Evolutionary conservation across 805 yeast species (phyloP), one percentile per base, ranked within the genome.

Genomic region (Monosporozyma servazzii): DNA sequence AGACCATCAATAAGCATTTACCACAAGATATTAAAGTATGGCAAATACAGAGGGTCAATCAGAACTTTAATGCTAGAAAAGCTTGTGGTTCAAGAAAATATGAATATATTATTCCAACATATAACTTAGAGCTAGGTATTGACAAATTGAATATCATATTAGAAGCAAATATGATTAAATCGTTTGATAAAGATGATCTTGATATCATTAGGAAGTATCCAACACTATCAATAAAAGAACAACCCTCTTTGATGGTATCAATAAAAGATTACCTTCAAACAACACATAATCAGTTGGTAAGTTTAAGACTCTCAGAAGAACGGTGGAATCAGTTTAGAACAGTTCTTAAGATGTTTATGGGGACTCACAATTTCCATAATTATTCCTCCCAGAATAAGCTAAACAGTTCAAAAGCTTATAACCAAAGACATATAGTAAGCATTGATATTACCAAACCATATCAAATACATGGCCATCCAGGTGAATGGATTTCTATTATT

Each of bases 21-120:
- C 96, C 96, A 1, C 88, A 77, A 3, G 86, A 84, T 57, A 85
- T 89, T 56, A 74, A 93, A 55, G 74, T 89, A 11, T 89, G 96
- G 96, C 95, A 95, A 8, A 79, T 81, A 53, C 86, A 82, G 65
- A 75, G 96, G 57, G 81, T 85, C 10, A 88, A 88, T 65, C 85
- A 86, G 60, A 76, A 86, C 0, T 89, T 89, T 68, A 96, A 89
- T 66, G 86, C 96, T 67, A 75, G 96, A 56, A 86, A 84, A 63
- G 78, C 86, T 80, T 90, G 96, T 71, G 82, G 88, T 1, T 86
- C 95, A 10, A 77, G 97, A 62, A 74, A 88, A 37, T 89, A 89
- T 66, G 96, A 89, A 71, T 89, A 89, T 66, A 70, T 89, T 60
- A 75, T 89, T 63, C 97, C 97, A 36, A 84, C 91, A 0, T 88